A percentile compares a stretch with the other conserved stretches of the same genome.
phyloP scores from a whole-genome alignment of 495 filamentous ascomycete species.

The Tuber magnatum region DNA sequence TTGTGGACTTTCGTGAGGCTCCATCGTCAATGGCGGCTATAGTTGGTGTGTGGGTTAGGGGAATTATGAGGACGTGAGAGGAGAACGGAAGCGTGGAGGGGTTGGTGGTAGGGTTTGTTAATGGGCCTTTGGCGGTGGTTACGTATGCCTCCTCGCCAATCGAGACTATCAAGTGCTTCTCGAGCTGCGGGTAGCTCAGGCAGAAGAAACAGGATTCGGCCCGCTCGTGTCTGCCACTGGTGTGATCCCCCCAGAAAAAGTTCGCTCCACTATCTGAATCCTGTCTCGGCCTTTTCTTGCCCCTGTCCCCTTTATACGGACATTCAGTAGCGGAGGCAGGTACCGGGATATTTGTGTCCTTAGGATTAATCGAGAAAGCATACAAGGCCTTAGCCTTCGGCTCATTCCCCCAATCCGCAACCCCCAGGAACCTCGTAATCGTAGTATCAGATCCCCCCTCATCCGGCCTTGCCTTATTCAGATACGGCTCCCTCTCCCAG shows the following conservation, averaged over 20 bases:
- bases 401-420: slow-evolving; percentile 67
- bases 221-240: slow-evolving; percentile 11
- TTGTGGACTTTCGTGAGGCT: slow-evolving; percentile 52
- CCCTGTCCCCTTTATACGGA: slow-evolving; percentile 19
- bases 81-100: slow-evolving; percentile 60
- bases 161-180: slow-evolving; percentile 78
- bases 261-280: slow-evolving; percentile 34
- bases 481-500: slow-evolving; percentile 87
- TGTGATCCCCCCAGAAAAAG: slow-evolving; percentile 39
- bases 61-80: slow-evolving; percentile 83
- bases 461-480: slow-evolving; percentile 17
- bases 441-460: slow-evolving; percentile 19
- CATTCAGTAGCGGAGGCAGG: slow-evolving; percentile 44
- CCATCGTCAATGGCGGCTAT: slow-evolving; percentile 54
- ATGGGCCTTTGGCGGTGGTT: slow-evolving; percentile 84
- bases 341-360: slow-evolving; percentile 50
- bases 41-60: slow-evolving; percentile 67
- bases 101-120: slow-evolving; percentile 62
- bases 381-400: slow-evolving; percentile 79
- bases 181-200: slow-evolving; percentile 70
- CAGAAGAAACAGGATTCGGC: slow-evolving; percentile 91
- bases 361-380: slow-evolving; percentile 72
- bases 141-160: slow-evolving; percentile 80
- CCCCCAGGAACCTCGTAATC: slow-evolving; percentile 79
- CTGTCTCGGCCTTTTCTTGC: slow-evolving; percentile 20